Evolutionary conservation across 2,329 filamentous ascomycete genomes (phyloP), one percentile per base, ranked within the genome.

Genomic region (Simplicillium sp.): DNA sequence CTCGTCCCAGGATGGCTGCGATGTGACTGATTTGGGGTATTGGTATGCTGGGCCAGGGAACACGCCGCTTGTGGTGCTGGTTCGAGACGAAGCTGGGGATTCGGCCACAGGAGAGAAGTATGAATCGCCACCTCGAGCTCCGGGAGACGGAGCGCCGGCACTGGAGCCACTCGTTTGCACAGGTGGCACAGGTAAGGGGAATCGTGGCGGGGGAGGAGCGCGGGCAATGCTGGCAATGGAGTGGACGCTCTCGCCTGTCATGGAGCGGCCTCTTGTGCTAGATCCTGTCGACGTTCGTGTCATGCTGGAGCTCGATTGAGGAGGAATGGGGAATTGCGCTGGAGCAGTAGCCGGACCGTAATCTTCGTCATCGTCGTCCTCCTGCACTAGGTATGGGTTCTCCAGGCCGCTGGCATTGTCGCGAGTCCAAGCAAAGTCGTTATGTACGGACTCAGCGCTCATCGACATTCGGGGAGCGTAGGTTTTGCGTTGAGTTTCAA

Each of bases 81-180:
- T 82, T 38, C 86, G 75, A 17, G 82, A 82, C 12, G 83, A 87
- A 34, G 80, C 79, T 9, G 86, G 85, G 1, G 85, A 87, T 41
- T 96, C 89, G 29, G 73, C 75, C 2, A 82, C 75, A 1, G 92
- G 92, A 1, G 90, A 97, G 61, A 98, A 98, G 63, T 96, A 97
- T 3, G 89, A 96, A 44, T 88, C 87, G n/a, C 70, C 76, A 29
- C 67, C 70, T 39, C 76, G 71, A 15, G 76, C 68, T 18, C 70
- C 67, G 1, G 86, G 83, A 12, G 84, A 86, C 39, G 63, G 60
- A 38, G 69, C 62, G 36, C 65, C 56, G 14, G 54, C 52, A 14
- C 54, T 48, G 47, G 72, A 66, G 12, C 31, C 31, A 9, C 20
- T 25, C 1, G 75, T 81, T 53, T 90, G 84, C 18, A 96, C 63